Evolutionary conservation across 2,329 filamentous ascomycete genomes (phyloP).

Genomic region (Hysterium pulicare): DNA sequence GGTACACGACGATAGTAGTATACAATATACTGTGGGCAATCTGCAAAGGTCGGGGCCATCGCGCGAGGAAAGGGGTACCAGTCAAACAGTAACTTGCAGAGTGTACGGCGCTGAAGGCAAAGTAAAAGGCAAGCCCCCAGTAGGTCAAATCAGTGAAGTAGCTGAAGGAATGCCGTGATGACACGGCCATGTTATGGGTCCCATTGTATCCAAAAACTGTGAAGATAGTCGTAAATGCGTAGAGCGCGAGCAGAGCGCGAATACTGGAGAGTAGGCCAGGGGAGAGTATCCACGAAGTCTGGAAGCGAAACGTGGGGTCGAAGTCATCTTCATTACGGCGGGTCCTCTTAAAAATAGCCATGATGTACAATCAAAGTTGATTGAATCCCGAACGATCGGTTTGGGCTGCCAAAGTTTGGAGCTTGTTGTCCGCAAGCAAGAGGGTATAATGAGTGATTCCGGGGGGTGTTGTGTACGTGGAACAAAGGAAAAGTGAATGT

Average conservation of each 20-base stretch:
- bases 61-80: conserved; percentile 33
- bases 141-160: conserved; percentile 81
- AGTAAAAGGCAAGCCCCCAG: conserved; percentile 82
- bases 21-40: conserved; percentile 41
- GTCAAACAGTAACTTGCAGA: conserved; percentile 60
- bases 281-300: conserved; percentile 77
- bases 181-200: conserved; percentile 47
- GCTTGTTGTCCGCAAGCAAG: neutral
- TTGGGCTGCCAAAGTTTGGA: no score
- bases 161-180: conserved; percentile 59
- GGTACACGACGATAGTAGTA: conserved; percentile 41
- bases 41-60: conserved; percentile 38
- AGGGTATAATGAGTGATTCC: no score
- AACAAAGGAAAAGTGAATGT: no score
- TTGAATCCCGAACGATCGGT: conserved; percentile 5
- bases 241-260: conserved; percentile 55
- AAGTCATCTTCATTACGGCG: conserved; percentile 28
- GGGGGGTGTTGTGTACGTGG: no score
- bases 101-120: conserved; percentile 64
- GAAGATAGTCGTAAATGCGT: conserved; percentile 67
- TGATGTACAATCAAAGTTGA: conserved; percentile 13
- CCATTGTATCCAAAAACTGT: conserved; percentile 66
- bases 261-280: conserved; percentile 59
- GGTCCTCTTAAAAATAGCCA: conserved; percentile 24
- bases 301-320: conserved; percentile 60